phyloP scores from a whole-genome alignment of 495 filamentous ascomycete species.

The Astrothelium subdiscretum region DNA sequence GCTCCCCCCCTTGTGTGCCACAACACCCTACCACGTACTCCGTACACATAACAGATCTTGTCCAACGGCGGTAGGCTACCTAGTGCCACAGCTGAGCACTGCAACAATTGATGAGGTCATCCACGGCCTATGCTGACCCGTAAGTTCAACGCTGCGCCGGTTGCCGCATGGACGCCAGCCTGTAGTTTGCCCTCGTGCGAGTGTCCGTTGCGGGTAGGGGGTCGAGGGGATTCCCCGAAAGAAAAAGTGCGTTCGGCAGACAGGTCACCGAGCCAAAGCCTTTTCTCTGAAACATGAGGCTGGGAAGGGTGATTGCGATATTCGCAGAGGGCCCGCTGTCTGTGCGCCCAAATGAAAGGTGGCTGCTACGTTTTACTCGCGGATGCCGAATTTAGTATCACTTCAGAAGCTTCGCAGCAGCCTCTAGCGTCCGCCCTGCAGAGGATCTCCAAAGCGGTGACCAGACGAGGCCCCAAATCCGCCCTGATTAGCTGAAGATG shows the following conservation, averaged over 20 bases:
- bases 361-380: neutral
- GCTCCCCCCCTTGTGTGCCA: no score
- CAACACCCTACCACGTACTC: no score
- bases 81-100: neutral
- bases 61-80: no score
- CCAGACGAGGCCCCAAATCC: neutral
- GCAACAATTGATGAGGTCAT: neutral
- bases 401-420: neutral
- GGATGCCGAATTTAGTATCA: neutral
- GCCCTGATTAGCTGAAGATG: neutral
- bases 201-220: neutral
- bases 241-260: neutral
- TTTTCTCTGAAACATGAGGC: conserved; percentile 3
- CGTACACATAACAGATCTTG: no score
- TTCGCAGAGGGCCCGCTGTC: neutral
- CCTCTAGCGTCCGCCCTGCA: neutral
- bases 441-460: neutral
- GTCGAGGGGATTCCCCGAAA: neutral
- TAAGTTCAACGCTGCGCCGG: no score
- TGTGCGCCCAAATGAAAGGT: conserved; percentile 2
- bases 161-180: no score
- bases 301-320: neutral
- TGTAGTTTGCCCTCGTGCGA: neutral
- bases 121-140: no score
- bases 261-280: neutral